Base-by-base conservation (phyloP, 1,284 basidiomycete genomes). In the Puccinia hordei region DNA sequence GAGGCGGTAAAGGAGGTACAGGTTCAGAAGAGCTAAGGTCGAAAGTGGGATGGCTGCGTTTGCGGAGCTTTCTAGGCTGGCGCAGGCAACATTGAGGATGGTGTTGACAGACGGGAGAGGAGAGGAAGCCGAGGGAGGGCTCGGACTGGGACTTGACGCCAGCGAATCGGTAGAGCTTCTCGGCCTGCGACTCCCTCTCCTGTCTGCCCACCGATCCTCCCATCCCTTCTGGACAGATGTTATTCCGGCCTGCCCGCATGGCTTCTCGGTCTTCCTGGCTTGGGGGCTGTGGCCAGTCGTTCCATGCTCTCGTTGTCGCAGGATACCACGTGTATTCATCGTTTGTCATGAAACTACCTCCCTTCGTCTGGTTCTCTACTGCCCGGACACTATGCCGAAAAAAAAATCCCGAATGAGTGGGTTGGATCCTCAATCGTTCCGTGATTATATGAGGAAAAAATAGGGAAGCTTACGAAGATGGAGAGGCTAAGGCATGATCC, bases 111-210 rank as follows among this genome's bases (percentile, higher is more conserved):
- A 3, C 41, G 66, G 35, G n/a, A 1, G 59, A 38, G 15, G 59
- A 12, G 41, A 49, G 66, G 33, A 49, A 49, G 24, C 41, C 41
- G 27, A 49, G 66, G 2, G 66, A 46, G n/a, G 66, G 66, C 46
- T 68, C 66, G n/a, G 66, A 68, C 46, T 68, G 66, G 66, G 66
- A 68, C 41, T 46, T 68, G n/a, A 49, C 27, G 30, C 66, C 66
- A 2, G 41, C 41, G 41, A 68, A 49, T 6, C 30, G 41, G 46
- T 68, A 68, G n/a, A 68, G 46, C 17, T 27, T 35, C 41, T 68
- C 41, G 65, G 8, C 65, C 22, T 13, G 65, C 19, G 19, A 38
- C 41, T 46, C 15, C n/a, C 19, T 15, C 22, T 19, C 27, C 3
- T 4, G 17, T 27, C 46, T 15, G 17, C 30, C 57, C 30, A 27